These are phyloP conservation scores for Xerocomellus dryophilus DNA, from an alignment of 768 basidiomycete genomes.

Conservation along the genomic window DNA sequence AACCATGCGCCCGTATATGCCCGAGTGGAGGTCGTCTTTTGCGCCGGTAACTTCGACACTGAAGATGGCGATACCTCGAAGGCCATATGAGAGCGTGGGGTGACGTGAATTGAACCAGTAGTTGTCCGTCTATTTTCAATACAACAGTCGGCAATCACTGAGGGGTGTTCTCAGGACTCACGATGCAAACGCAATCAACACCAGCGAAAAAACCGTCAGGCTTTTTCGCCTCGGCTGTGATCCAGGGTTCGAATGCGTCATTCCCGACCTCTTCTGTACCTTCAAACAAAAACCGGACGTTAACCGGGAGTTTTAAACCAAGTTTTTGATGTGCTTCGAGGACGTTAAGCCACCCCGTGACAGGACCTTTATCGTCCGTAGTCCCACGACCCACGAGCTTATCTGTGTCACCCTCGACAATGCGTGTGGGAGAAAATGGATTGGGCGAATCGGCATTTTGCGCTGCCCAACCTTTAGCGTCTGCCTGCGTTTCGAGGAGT, in stretches of 20 bases:
- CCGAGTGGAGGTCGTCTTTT: conserved; percentile 82
- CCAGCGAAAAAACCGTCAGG: conserved; percentile 29
- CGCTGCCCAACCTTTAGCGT: not conserved
- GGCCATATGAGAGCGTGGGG: conserved; percentile 75
- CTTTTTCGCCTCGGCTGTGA: conserved; percentile 36
- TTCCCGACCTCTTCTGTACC: conserved; percentile 93
- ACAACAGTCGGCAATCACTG: not conserved
- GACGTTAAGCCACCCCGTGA: conserved; percentile 85
- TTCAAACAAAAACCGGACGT: conserved; percentile 85
- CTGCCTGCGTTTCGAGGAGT: not conserved
- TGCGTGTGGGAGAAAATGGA: not conserved
- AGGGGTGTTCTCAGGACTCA: too few species aligned
- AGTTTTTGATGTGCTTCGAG: conserved; percentile 75
- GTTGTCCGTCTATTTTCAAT: conserved; percentile 63
- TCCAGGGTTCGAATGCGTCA: conserved; percentile 70
- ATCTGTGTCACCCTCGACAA: not conserved
- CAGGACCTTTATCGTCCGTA: conserved; percentile 87
- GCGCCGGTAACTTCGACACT: conserved; percentile 77
- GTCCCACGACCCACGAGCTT: conserved; percentile 80
- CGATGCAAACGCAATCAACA: too few species aligned
- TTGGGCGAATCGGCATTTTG: not conserved
- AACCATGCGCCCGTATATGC: conserved; percentile 72
- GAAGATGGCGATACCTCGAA: conserved; percentile 82
- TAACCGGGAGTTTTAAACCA: conserved; percentile 76
- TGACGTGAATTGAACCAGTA: conserved; percentile 84